Evolutionary conservation across 257 asterid genomes (phyloP), one percentile per base, ranked within the genome.

Genomic region (Solanum chilense): DNA sequence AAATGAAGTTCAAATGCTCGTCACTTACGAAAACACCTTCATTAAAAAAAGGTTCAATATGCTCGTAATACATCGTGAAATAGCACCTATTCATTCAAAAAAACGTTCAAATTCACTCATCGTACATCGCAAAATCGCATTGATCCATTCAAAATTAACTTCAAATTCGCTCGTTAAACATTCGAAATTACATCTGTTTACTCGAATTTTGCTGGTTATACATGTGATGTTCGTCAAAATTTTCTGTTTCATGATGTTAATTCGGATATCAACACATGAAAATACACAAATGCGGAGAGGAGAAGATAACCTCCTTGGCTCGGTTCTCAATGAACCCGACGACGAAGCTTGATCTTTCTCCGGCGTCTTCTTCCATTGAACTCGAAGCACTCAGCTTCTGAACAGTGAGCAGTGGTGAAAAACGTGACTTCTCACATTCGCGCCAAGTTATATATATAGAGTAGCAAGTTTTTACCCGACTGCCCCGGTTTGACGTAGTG

Each of bases 241-340:
- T 6, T 68, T 27, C 39, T 27, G 21, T 68, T 68, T 68, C 6
- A 27, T 68, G 18, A 68, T 25, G 70, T n/a, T 23, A 62, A 62
- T 62, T 23, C 75, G 75, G 21, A 68, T 7, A 27, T 29, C 35
- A 68, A 68, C 39, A 68, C 39, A 12, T 29, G 76, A 69, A 69
- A 70, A 39, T 39, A 74, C 16, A 73, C 49, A 23, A 37, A 74
- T 39, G 52, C 31, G 39, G 68, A 70, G 88, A n/a, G 68, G 84
- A 82, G 33, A 23, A 85, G 70, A 37, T 71, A 10, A 94, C 99
- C 99, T 96, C 99, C 90, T 96, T 96, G 87, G 99, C 98, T 84
- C 99, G 95, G 87, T 96, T 96, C 92, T 95, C 98, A 41, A 96
- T 93, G 44, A 95, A 92, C 85, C 98, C 98, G 81, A 93, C 90